Base-by-base conservation (phyloP, 441 rosid species). In the Adansonia grandidieri region DNA sequence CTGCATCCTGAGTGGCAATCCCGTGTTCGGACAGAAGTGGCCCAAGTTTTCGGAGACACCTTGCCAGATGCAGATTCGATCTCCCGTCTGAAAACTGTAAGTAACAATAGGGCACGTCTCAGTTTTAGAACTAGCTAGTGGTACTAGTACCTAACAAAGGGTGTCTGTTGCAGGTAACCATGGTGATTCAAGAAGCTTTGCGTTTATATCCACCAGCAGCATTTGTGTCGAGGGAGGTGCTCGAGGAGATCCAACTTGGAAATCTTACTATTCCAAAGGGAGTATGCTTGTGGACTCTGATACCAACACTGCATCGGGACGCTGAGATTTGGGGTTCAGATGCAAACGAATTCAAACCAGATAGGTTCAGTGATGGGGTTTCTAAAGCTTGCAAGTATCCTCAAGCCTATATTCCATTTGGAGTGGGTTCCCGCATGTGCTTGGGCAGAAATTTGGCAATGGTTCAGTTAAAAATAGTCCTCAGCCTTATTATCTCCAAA, bases 131-230 rank as follows among this genome's bases (percentile, higher is more conserved):
- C 64, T 58, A 58, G 32, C 64, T 20, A 58, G 5, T 7, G 6
- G 8, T n/a, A 1, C 7, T 4, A 42, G 45, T 42, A 42, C 45
- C 45, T 40, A 42, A 42, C 7, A 42, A 72, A 56, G 15, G 75
- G 9, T 72, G 51, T 68, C 11, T 32, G 40, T 57, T 22, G 1
- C 79, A 90, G 91, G 87, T 86, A 72, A 84, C 84, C 0, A 85
- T 88, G 90, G 91, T 88, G 82, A 86, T 90, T 75, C 92, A 85
- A 71, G 91, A 90, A 81, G 79, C 89, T 10, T 73, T 89, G 73
- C 85, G 91, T n/a, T 85, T 88, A 17, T 92, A 89, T 75, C 90
- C 94, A 37, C 90, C 92, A 5, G 90, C 86, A 42, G 88, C 94
- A 61, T 86, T 86, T 20, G 89, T 87, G 58, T 84, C 90, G 40